Percentiles rank a stretch among this genome's conserved stretches.
phyloP scores from a whole-genome alignment of 2,329 filamentous ascomycete species.

The Fusarium clavum region DNA sequence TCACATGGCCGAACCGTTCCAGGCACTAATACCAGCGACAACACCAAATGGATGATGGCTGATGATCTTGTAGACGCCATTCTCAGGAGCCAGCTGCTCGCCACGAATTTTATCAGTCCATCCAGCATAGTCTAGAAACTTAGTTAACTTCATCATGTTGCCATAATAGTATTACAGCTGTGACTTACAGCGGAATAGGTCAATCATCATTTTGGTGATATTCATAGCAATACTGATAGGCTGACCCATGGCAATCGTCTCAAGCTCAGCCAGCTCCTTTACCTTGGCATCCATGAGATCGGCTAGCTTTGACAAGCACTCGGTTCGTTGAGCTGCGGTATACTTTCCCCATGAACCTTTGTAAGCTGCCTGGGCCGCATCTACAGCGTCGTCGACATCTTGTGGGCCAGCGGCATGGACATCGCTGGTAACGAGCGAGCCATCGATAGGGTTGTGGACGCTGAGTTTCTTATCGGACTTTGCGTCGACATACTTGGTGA shows the following conservation, averaged over 20 bases:
- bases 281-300: neutral
- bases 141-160: neutral
- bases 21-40: neutral
- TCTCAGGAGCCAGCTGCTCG: neutral
- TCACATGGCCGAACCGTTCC: neutral
- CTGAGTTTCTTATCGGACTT: neutral
- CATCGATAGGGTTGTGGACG: neutral
- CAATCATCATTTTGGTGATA: neutral
- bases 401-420: neutral
- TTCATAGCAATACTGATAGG: neutral
- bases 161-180: too few species aligned
- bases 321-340: neutral
- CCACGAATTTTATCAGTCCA: slow-evolving; percentile 4
- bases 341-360: neutral
- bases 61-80: slow-evolving; percentile 4
- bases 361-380: neutral
- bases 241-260: neutral
- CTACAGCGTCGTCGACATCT: neutral
- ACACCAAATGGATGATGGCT: slow-evolving; percentile 4
- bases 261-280: neutral
- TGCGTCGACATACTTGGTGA: neutral
- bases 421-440: neutral
- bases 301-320: neutral
- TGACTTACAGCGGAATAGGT: neutral
- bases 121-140: neutral